Evolutionary conservation across 768 basidiomycete species (phyloP).

Genomic region (Pisolithus tinctorius): DNA sequence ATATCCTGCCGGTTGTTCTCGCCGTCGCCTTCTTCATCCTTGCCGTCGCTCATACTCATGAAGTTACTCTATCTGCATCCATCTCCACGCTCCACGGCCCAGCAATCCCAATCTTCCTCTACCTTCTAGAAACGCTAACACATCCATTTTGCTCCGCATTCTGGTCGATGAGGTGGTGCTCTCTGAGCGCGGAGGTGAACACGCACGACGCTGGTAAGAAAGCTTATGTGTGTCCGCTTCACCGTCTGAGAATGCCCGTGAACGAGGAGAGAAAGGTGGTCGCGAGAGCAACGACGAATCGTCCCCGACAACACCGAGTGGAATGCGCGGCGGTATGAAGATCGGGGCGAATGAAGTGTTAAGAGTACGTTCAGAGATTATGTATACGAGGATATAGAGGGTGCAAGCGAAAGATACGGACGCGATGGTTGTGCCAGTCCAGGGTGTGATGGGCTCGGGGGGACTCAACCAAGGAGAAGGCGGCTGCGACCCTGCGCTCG

Average conservation of each 20-base stretch:
- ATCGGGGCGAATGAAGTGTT: not conserved
- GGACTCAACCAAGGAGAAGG: too few species aligned
- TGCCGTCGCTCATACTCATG: constrained; percentile 65
- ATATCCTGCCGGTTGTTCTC: constrained; percentile 2
- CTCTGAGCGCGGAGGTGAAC: constrained; percentile 11
- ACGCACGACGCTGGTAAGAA: not conserved
- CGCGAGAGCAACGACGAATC: constrained; percentile 5
- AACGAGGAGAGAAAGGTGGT: constrained; percentile 8
- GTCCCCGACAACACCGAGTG: constrained; percentile 10
- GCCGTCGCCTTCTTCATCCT: constrained; percentile 34
- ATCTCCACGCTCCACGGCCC: constrained; percentile 14
- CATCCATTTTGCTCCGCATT: constrained; percentile 46
- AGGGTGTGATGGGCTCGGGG: too few species aligned
- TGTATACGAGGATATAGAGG: not conserved
- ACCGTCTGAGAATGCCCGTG: constrained; percentile 6
- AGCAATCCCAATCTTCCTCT: constrained; percentile 19
- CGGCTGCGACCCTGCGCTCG: too few species aligned
- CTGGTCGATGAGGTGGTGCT: constrained; percentile 44
- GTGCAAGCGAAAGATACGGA: too few species aligned
- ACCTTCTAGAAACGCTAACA: constrained; percentile 61
- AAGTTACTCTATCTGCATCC: constrained; percentile 38
- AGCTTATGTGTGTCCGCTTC: not conserved
- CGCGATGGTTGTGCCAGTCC: too few species aligned
- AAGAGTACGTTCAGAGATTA: not conserved
- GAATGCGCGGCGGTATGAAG: not conserved